These are phyloP conservation scores for Silene conica DNA, from an alignment of 148 eudicot species.

Conservation along the genomic window DNA sequence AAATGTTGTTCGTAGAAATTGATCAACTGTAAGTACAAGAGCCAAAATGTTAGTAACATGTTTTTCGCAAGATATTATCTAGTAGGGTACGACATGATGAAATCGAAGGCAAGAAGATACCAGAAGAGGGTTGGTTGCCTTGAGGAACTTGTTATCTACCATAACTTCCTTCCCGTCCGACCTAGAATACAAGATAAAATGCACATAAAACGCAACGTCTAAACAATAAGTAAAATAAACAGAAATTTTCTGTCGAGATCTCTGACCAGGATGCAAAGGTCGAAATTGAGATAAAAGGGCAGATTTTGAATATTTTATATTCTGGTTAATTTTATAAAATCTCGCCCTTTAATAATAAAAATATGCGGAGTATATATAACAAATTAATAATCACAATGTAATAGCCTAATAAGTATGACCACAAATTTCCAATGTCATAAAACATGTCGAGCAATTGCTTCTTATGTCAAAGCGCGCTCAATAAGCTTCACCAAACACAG, in stretches of 20 bases:
- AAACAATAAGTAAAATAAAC: neutral
- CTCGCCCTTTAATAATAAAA: no score
- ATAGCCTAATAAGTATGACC: no score
- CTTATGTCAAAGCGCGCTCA: no score
- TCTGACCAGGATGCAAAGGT: neutral
- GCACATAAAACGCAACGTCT: neutral
- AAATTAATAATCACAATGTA: no score
- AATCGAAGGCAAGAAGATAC: conserved; percentile 32
- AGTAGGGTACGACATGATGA: neutral
- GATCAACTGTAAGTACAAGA: conserved; percentile 58
- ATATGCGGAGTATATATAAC: no score
- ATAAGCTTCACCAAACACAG: no score
- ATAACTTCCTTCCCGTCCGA: conserved; percentile 79
- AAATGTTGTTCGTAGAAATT: conserved; percentile 72
- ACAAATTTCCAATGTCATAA: no score
- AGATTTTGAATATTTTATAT: no score
- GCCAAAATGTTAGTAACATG: conserved; percentile 10
- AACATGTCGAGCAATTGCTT: no score
- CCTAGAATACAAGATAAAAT: conserved; percentile 36
- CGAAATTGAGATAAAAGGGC: no score
- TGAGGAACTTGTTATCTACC: conserved; percentile 84
- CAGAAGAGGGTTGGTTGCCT: conserved; percentile 73
- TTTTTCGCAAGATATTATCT: neutral
- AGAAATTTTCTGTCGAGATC: neutral
- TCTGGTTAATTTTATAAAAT: no score